Evolutionary conservation across 768 basidiomycete genomes (phyloP).

Genomic region (Suillus bovinus): DNA sequence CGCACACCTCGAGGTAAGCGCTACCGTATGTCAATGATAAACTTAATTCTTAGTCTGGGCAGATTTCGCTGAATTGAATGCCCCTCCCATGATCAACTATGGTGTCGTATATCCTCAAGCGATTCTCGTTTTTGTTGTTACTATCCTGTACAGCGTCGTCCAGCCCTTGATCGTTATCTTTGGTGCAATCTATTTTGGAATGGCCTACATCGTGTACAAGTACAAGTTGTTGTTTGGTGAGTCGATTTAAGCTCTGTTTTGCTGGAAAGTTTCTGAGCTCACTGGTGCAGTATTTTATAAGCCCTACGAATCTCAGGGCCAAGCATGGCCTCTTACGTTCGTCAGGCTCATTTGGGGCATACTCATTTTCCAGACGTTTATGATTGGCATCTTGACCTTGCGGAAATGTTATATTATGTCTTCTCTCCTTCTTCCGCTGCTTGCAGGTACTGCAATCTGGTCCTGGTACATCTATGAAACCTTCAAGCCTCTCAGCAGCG

Average conservation of each 20-base stretch:
- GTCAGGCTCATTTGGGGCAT: slow-evolving; percentile 90
- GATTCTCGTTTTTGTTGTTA: slow-evolving; percentile 94
- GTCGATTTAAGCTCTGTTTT: slow-evolving; percentile 25
- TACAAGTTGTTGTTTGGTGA: slow-evolving; percentile 93
- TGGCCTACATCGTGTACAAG: slow-evolving; percentile 96
- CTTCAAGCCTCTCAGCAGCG: slow-evolving; percentile 75
- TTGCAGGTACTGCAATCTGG: slow-evolving; percentile 76
- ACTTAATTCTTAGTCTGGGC: slow-evolving; percentile 9
- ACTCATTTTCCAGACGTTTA: slow-evolving; percentile 91
- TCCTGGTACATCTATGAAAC: slow-evolving; percentile 72
- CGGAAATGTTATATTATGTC: slow-evolving; percentile 57
- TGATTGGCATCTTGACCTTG: slow-evolving; percentile 92
- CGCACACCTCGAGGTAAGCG: slow-evolving; percentile 84
- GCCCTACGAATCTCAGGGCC: slow-evolving; percentile 95
- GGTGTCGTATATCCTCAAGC: slow-evolving; percentile 97
- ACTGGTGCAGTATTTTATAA: slow-evolving; percentile 85
- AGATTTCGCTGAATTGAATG: slow-evolving; percentile 97
- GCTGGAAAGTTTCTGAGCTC: not conserved
- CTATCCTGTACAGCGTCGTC: slow-evolving; percentile 91
- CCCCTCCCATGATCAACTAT: slow-evolving; percentile 98
- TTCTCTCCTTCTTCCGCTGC: slow-evolving; percentile 70
- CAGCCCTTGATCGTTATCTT: slow-evolving; percentile 95
- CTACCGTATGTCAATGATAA: not conserved
- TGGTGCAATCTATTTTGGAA: slow-evolving; percentile 95
- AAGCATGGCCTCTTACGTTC: slow-evolving; percentile 98